phyloP scores from a whole-genome alignment of 768 basidiomycete species.

The Suillus plorans region DNA sequence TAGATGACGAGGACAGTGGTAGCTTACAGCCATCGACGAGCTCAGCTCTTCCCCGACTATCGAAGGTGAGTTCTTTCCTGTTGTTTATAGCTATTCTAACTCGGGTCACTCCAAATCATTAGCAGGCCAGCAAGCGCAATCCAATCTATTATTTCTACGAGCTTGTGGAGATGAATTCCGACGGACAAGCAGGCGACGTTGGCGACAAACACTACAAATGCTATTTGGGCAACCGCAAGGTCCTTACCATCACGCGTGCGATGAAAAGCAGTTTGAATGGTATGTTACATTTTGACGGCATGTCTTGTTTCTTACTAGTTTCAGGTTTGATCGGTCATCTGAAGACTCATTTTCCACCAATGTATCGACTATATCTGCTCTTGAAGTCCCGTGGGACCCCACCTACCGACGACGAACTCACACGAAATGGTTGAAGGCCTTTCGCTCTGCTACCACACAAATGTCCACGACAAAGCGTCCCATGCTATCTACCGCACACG shows the following conservation, averaged over 20 bases:
- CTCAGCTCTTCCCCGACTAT: not conserved
- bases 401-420: not conserved
- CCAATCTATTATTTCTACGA: not conserved
- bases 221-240: not conserved
- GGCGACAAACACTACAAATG: not conserved
- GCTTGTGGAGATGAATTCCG: not conserved
- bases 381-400: not conserved
- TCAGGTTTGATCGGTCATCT: not conserved
- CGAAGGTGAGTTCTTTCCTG: not conserved
- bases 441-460: not conserved
- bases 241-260: not conserved
- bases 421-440: not conserved
- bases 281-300: not conserved
- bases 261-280: not conserved
- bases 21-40: not conserved
- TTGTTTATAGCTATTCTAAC: not conserved
- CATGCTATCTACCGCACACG: not conserved
- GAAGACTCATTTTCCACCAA: not conserved
- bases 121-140: not conserved
- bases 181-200: not conserved
- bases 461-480: no score
- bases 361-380: not conserved
- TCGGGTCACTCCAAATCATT: not conserved
- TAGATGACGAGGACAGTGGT: not conserved
- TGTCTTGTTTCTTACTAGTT: not conserved